Conservation (phyloP, 805 yeast genomes). For the Candida caryicola region DNA sequence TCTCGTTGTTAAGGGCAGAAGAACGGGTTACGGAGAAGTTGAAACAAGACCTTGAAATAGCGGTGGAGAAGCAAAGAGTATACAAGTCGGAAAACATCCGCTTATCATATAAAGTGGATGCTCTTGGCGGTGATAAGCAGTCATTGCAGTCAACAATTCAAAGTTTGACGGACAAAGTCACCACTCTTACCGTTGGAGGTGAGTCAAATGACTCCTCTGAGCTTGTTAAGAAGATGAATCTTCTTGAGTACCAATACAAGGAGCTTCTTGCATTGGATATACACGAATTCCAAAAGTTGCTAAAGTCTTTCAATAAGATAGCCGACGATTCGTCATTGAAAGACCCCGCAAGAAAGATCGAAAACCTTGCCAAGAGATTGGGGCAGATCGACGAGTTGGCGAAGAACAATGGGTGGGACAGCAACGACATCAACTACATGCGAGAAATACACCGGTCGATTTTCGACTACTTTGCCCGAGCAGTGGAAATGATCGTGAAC, state of each 20-base stretch:
- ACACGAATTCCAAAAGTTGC: constrained; percentile 47
- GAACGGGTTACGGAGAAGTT: constrained; percentile 26
- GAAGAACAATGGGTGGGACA: constrained; percentile 13
- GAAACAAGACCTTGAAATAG: constrained; percentile 35
- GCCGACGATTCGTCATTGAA: constrained; percentile 56
- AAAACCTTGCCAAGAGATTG: constrained; percentile 32
- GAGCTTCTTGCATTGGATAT: constrained; percentile 42
- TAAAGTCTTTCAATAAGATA: constrained; percentile 49
- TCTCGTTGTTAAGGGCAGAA: constrained; percentile 13
- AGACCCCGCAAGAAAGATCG: constrained; percentile 56
- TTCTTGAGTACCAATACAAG: constrained; percentile 42
- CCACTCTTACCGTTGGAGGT: constrained; percentile 21
- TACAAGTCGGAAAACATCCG: constrained; percentile 44
- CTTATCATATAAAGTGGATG: constrained; percentile 39
- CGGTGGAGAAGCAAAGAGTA: constrained; percentile 44
- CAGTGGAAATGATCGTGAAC: constrained; percentile 54
- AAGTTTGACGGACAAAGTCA: constrained; percentile 37
- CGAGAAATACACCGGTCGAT: constrained; percentile 44
- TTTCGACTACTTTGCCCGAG: constrained; percentile 56
- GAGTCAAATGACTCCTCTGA: constrained; percentile 5
- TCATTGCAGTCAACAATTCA: constrained; percentile 34
- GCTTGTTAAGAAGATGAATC: constrained; percentile 16
- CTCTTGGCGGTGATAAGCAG: constrained; percentile 36
- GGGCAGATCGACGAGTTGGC: constrained; percentile 11
- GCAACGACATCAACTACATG: constrained; percentile 19